Base-by-base conservation (phyloP, 768 basidiomycete species). In the Naganishia friedmannii region DNA sequence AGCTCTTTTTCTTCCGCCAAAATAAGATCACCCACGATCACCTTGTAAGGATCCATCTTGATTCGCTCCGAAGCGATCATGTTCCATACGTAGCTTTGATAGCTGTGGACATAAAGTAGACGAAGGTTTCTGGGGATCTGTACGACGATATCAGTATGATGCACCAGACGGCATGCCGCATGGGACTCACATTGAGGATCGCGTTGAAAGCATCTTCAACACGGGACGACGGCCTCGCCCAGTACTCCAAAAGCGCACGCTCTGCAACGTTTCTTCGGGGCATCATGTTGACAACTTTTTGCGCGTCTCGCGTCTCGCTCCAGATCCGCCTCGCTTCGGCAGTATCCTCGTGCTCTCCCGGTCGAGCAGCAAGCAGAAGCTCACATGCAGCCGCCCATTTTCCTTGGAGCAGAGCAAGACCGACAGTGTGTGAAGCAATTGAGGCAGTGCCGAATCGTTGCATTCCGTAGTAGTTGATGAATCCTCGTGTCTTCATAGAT, bases 381-480 rank as follows among this genome's bases (percentile, higher is more conserved):
- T 89, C 87, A 45, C 92, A 84, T 6, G 96, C 96, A 71, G 86
- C 86, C 66, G 90, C 87, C 94, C 94, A 99, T 73, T 97, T 89
- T 0, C 90, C 90, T 75, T 87, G 88, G 28, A 99, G 85, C 46
- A 99, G 83, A 4, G 92, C 90, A 23, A 98, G 85, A 21, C 96
- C 96, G 67, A 98, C 94, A 1, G 90, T 84, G 77, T 99, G 96
- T 0, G 96, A 98, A 4, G 95, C 93, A 46, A 98, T 88, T 37
- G 92, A 89, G 19, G 96, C 93, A 1, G 94, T 98, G 57, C 96
- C 96, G 82, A 99, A 99, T 13, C 96, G 89, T 77, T 99, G 96
- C 95, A 99, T 98, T 54, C 93, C 94, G 78, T 96, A 99, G 78
- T 97, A 99, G 79, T 99, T 99, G 79, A 99, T 92, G 82, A 98